Conservation (phyloP, 768 basidiomycete genomes). For the Botryobasidium botryosum region DNA sequence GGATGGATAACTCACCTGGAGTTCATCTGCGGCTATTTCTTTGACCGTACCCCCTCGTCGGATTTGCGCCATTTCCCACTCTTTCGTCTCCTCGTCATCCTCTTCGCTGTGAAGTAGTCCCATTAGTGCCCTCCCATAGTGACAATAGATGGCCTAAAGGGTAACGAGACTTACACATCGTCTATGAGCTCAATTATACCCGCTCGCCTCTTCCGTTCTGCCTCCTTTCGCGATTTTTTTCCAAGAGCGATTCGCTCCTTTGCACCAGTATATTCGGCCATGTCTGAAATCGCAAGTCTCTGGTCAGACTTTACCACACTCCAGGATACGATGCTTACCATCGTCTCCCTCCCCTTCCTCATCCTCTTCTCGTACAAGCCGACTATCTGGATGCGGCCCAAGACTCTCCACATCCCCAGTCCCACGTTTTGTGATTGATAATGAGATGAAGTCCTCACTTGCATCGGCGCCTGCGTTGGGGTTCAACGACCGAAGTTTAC, state of each 20-base stretch:
- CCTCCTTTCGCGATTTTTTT: conserved; percentile 60
- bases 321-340: conserved; percentile 29
- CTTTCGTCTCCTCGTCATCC: conserved; percentile 65
- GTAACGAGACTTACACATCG: conserved; percentile 42
- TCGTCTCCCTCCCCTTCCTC: conserved; percentile 80
- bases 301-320: conserved; percentile 1
- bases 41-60: conserved; percentile 51
- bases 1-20: background rate
- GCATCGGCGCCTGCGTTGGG: conserved; percentile 19
- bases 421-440: conserved; percentile 45
- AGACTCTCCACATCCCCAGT: conserved; percentile 24
- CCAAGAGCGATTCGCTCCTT: conserved; percentile 75
- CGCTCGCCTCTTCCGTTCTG: conserved; percentile 46
- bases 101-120: conserved; percentile 35
- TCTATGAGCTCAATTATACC: conserved; percentile 67
- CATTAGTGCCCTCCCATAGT: no score
- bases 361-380: conserved; percentile 71
- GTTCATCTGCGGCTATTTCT: background rate
- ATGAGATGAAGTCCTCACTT: conserved; percentile 57
- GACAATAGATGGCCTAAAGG: no score
- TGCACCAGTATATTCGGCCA: conserved; percentile 73
- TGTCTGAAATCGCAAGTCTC: conserved; percentile 40
- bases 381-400: conserved; percentile 74
- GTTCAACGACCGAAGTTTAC: conserved; percentile 32
- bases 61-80: conserved; percentile 77